A percentile compares a stretch with the other conserved stretches of the same genome.
These are phyloP conservation scores for Acorus calamus DNA, from an alignment of 106 monocot species.

Conservation along the genomic window DNA sequence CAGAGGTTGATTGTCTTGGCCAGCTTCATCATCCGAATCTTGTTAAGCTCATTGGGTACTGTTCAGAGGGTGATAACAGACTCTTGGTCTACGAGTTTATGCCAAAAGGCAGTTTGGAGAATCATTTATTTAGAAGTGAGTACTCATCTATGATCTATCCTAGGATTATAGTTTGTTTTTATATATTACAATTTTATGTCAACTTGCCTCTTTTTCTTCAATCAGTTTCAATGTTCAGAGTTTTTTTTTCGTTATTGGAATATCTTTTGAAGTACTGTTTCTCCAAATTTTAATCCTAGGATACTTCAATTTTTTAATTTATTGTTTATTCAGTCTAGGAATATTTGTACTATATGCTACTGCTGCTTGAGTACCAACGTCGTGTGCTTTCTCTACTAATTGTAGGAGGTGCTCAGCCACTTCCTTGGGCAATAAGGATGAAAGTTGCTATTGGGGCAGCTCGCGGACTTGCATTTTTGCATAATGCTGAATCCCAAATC, in stretches of 20 bases:
- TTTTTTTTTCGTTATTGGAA: no score
- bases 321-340: no score
- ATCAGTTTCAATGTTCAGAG: no score
- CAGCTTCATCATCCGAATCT: conserved; percentile 32
- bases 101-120: conserved; percentile 38
- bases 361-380: no score
- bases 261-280: no score
- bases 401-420: conserved; percentile 31
- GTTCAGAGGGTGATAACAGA: conserved; percentile 23
- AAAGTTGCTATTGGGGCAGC: conserved; percentile 34
- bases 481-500: conserved; percentile 20
- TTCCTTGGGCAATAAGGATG: conserved; percentile 27
- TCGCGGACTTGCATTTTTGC: conserved; percentile 28
- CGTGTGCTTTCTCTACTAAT: background rate
- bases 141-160: background rate
- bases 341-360: no score
- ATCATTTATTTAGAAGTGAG: conserved; percentile 39
- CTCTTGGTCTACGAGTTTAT: conserved; percentile 41
- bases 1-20: conserved; percentile 32
- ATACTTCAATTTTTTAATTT: no score
- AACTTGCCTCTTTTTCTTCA: no score
- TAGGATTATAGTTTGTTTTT: no score
- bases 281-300: no score
- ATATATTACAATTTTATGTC: no score
- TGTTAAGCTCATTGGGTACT: conserved; percentile 35